Percentiles rank a stretch among this genome's conserved stretches.
phyloP scores from a whole-genome alignment of 371 early-diverging fungal genomes.

The Saksenaea vasiformis region DNA sequence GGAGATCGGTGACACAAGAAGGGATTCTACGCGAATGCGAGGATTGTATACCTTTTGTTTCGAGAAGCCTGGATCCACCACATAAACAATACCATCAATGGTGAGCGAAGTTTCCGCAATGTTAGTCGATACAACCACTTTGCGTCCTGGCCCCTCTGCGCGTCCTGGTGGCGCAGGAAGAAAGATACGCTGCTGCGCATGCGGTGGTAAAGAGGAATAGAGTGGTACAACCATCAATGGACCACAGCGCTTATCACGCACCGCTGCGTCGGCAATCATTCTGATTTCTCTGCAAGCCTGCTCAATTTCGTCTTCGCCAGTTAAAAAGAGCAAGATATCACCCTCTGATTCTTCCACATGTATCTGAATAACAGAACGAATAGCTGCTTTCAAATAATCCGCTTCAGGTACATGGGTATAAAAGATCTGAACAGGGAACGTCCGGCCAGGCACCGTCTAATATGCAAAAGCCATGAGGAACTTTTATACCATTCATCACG shows the following conservation, averaged over 20 bases:
- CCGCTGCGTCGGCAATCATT: conserved; percentile 63
- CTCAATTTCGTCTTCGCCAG: conserved; percentile 95
- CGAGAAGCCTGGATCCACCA: conserved; percentile 97
- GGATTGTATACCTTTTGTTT: conserved; percentile 99
- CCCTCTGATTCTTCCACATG: conserved; percentile 83
- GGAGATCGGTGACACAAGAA: conserved; percentile 76
- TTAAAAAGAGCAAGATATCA: conserved; percentile 90
- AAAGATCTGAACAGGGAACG: conserved; percentile 89
- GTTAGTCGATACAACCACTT: conserved; percentile 96
- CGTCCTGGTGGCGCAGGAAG: conserved; percentile 87
- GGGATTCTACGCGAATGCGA: conserved; percentile 83
- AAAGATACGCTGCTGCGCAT: conserved; percentile 91
- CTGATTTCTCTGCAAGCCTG: conserved; percentile 76
- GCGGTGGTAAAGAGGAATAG: conserved; percentile 94
- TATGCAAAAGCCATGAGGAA: not conserved
- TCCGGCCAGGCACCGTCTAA: conserved; percentile 80
- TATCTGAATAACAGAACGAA: conserved; percentile 84
- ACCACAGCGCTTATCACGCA: conserved; percentile 62
- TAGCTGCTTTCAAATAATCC: conserved; percentile 87
- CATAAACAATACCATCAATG: conserved; percentile 98
- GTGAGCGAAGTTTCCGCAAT: conserved; percentile 99
- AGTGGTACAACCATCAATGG: conserved; percentile 83
- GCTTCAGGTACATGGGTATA: conserved; percentile 87
- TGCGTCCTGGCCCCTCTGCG: conserved; percentile 87
- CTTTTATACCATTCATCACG: not conserved